Evolutionary conservation across 2,329 filamentous ascomycete species (phyloP).

Genomic region (Alternaria solani): DNA sequence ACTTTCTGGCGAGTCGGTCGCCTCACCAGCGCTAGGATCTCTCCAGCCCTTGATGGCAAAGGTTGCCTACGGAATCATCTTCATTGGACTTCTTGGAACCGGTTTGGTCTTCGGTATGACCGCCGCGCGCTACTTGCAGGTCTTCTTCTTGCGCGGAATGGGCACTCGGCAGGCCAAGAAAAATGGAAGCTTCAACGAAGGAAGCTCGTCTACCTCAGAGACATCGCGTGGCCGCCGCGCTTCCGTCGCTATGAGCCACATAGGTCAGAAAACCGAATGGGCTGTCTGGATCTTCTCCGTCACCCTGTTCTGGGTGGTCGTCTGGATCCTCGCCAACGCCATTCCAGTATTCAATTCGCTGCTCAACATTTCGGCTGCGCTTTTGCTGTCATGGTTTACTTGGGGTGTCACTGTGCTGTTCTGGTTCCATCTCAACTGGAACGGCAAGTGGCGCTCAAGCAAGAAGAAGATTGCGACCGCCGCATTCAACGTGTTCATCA

Average conservation of each 20-base stretch:
- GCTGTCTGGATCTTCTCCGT: constrained; percentile 34
- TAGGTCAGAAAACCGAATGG: constrained; percentile 29
- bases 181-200: constrained; percentile 6
- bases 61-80: constrained; percentile 31
- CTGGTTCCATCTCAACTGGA: constrained; percentile 41
- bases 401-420: constrained; percentile 41
- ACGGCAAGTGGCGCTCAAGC: constrained; percentile 33
- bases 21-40: constrained; percentile 34
- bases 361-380: constrained; percentile 36
- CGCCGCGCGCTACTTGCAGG: constrained; percentile 31
- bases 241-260: constrained; percentile 19
- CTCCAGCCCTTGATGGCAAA: constrained; percentile 33
- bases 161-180: constrained; percentile 24
- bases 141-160: constrained; percentile 34
- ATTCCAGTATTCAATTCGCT: constrained; percentile 40
- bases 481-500: constrained; percentile 31
- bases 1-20: constrained; percentile 37
- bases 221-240: constrained; percentile 26
- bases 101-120: constrained; percentile 38
- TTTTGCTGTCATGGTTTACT: constrained; percentile 39
- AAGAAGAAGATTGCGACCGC: constrained; percentile 32
- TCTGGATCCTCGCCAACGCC: constrained; percentile 40
- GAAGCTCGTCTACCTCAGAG: constrained; percentile 14
- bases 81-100: constrained; percentile 35
- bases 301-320: constrained; percentile 35